phyloP scores from a whole-genome alignment of 2,329 filamentous ascomycete genomes.

The Claviceps purpurea region DNA sequence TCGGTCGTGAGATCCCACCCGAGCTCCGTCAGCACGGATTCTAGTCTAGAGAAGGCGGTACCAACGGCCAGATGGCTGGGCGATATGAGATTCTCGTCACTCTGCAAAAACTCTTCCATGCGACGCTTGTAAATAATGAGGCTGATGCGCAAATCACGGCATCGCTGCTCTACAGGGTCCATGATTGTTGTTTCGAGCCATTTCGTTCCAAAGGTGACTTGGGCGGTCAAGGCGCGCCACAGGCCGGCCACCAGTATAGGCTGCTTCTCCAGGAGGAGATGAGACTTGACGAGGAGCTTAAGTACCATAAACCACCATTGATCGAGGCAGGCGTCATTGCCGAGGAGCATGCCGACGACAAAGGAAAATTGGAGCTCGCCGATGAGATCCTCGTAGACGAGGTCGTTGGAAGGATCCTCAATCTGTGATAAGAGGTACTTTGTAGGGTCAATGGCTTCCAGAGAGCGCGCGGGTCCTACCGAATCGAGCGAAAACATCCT shows the following conservation, averaged over 20 bases:
- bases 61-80: constrained; percentile 30
- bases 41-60: constrained; percentile 29
- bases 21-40: constrained; percentile 23
- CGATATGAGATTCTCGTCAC: constrained; percentile 18
- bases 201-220: constrained; percentile 38
- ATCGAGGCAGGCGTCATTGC: constrained; percentile 45
- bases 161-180: constrained; percentile 20
- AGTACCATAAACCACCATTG: constrained; percentile 48
- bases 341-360: constrained; percentile 41
- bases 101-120: constrained; percentile 32
- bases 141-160: constrained; percentile 28
- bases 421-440: constrained; percentile 30
- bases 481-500: constrained; percentile 28
- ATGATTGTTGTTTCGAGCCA: constrained; percentile 33
- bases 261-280: constrained; percentile 26
- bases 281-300: constrained; percentile 37
- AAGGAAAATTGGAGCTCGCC: constrained; percentile 50
- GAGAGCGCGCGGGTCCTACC: constrained; percentile 25
- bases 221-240: constrained; percentile 37
- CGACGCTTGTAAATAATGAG: constrained; percentile 42
- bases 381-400: constrained; percentile 30
- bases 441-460: constrained; percentile 35
- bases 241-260: constrained; percentile 34
- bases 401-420: constrained; percentile 11
- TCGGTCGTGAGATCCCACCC: constrained; percentile 43